phyloP scores from a whole-genome alignment of 83 land plant genomes.

The Picea abies region DNA sequence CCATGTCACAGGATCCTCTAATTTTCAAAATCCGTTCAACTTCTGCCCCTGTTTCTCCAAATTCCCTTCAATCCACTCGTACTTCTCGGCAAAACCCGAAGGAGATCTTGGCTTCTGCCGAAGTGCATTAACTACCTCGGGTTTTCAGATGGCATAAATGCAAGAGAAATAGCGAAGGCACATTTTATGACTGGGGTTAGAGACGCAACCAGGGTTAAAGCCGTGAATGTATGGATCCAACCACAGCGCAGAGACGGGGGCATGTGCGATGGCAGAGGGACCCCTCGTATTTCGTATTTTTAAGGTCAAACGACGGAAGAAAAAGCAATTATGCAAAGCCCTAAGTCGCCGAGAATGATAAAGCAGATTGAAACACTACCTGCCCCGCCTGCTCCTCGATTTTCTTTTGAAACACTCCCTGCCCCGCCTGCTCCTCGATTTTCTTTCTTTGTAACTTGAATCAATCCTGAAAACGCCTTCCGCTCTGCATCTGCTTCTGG shows the following conservation, averaged over 20 bases:
- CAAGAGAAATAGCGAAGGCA: neutral
- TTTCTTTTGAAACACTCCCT: too few species aligned
- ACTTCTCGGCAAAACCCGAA: too few species aligned
- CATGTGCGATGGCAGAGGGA: neutral
- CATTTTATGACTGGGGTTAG: neutral
- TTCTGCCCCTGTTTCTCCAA: neutral
- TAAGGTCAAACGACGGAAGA: neutral
- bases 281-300: neutral
- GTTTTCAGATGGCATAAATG: neutral
- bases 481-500: too few species aligned
- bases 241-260: neutral
- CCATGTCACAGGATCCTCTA: neutral
- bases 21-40: neutral
- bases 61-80: neutral
- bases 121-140: conserved; percentile 3
- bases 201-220: too few species aligned
- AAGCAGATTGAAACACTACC: conserved; percentile 3
- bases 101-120: neutral
- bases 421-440: neutral
- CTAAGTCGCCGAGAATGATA: neutral
- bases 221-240: neutral
- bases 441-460: neutral
- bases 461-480: too few species aligned
- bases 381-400: too few species aligned
- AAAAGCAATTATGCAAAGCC: neutral